Evolutionary conservation across 441 rosid species (phyloP).

Genomic region (Flueggea neowawraea): DNA sequence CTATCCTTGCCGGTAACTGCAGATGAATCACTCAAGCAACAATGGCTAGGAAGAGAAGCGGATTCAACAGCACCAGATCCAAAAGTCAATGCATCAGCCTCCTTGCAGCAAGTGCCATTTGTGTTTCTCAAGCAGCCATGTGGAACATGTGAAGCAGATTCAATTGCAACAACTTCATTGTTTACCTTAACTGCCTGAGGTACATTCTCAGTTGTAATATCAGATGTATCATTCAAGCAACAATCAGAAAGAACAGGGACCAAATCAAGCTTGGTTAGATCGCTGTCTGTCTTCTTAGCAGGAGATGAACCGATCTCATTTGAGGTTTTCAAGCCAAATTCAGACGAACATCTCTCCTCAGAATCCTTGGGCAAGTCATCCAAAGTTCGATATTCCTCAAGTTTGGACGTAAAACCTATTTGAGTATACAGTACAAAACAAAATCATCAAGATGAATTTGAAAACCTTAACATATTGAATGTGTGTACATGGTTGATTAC

Average conservation of each 20-base stretch:
- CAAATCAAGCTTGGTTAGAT: constrained; percentile 27
- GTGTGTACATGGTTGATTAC: background rate
- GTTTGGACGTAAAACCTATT: constrained; percentile 30
- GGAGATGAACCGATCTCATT: constrained; percentile 16
- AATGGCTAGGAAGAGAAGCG: constrained; percentile 19
- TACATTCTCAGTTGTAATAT: constrained; percentile 15
- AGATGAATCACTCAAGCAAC: constrained; percentile 21
- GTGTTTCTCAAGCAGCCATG: constrained; percentile 18
- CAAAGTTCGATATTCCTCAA: constrained; percentile 18
- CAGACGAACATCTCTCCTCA: constrained; percentile 15
- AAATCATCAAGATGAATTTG: constrained; percentile 1
- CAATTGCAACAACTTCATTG: constrained; percentile 23
- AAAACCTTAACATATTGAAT: background rate
- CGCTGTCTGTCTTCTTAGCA: constrained; percentile 17
- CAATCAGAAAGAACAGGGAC: constrained; percentile 22
- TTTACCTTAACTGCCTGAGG: constrained; percentile 11
- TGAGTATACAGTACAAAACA: constrained; percentile 1
- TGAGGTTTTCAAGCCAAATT: constrained; percentile 32
- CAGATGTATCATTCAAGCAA: constrained; percentile 29
- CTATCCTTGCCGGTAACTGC: constrained; percentile 10
- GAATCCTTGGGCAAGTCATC: constrained; percentile 24
- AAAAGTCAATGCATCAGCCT: background rate
- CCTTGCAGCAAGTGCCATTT: too few species aligned
- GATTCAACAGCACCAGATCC: constrained; percentile 29
- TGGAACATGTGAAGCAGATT: constrained; percentile 24